Evolutionary conservation across 352 stramenopile genomes (phyloP), one percentile per base, ranked within the genome.

Genomic region (Phytophthora vignae): DNA sequence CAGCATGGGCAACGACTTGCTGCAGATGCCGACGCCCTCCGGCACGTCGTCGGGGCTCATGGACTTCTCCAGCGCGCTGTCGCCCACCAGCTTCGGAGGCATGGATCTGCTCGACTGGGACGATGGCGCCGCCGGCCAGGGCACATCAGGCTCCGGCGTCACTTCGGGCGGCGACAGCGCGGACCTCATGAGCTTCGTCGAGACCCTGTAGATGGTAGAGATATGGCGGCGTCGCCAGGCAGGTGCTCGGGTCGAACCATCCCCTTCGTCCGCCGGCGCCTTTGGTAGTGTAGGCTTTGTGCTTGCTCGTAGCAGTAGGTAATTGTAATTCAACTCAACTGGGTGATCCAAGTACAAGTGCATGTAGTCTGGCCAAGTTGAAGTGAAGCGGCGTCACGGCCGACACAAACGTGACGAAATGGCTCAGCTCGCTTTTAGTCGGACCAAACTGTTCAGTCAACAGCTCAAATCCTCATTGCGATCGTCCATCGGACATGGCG

Each of bases 121-220:
- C 29, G 71, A 78, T 27, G 63, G 69, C 9, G 56, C 55, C 17
- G 68, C 63, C 33, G 56, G 64, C 27, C 71, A 73, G 25, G 68
- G 71, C 22, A 64, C 61, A 21, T 71, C 57, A 6, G 71, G 58
- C 50, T 62, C 53, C 55, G 60, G 70, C 57, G 62, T 64, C 55
- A 40, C 55, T 25, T 66, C 46, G 1, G 63, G 57, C 17, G 65
- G 82, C 36, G 87, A 91, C 68, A 80, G 73, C 54, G 73, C 79
- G 12, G 85, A 94, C 65, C 69, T 94, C 48, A 90, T 94, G 83
- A 75, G 61, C 8, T 92, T 94, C 62, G 86, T 93, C n/a, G 87
- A 94, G 59, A 83, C 83, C 21, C 68, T 81, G 74, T 81, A 78
- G 58, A 61, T 49, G 38, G 70, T 69, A 64, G 46, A 69, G 29